Base-by-base conservation (phyloP, 75 land plant species). In the Larix kaempferi region DNA sequence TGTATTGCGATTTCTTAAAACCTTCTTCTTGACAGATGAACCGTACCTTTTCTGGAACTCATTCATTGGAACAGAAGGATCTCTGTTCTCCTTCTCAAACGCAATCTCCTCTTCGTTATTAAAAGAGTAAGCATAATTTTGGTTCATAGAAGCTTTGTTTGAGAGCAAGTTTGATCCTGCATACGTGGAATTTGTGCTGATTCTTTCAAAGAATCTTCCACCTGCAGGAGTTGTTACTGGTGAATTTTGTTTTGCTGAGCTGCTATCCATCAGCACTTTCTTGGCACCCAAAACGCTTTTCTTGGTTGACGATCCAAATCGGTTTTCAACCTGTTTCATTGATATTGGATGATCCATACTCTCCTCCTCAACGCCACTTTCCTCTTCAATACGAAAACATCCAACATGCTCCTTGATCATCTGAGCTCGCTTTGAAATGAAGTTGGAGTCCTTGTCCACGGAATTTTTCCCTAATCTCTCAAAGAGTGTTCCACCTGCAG, bases 11-110 rank as follows among this genome's bases (percentile, higher is more conserved):
- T 74, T 74, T 86, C 39, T 67, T 79, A 19, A 72, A 67, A 39
- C 72, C 25, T 69, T 41, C 73, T 78, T 80, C 19, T 54, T 80
- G 23, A 41, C 62, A 58, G 65, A 35, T 59, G 81, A 77, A 63
- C 62, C 73, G 56, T 58, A 54, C 12, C 1, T 62, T 69, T 63
- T 82, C 59, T 54, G 71, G 6, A 14, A 39, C 60, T 57, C 58
- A 62, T 58, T 80, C 8, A 44, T 7, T 7, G 52, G 8, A 6
- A 44, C 10, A 44, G 52, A 44, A 44, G 52, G 52, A 44, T 44
- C 52, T 80, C 39, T 75, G 33, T 82, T 82, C 64, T 84, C 86
- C 33, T 79, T 86, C 49, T 62, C 71, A 37, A 27, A 74, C 7
- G 10, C 7, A 77, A 22, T 15, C 58, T 61, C 61, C 59, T 52